phyloP scores from a whole-genome alignment of 2,329 filamentous ascomycete species.

The Aureobasidium namibiae region DNA sequence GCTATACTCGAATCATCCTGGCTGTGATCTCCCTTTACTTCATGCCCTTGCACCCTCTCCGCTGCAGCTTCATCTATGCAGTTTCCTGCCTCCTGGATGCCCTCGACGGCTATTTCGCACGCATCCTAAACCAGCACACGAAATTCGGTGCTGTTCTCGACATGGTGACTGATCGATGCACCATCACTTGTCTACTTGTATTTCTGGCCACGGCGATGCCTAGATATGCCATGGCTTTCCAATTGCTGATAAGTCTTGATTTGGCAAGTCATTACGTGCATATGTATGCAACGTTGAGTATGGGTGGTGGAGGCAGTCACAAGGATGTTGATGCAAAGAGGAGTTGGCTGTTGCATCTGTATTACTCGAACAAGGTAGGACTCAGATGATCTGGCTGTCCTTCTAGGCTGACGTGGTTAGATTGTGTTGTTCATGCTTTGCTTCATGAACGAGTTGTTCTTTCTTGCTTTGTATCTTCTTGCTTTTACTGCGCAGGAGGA shows the following conservation, averaged over 20 bases:
- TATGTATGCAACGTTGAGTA: constrained; percentile 91
- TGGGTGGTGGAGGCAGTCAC: constrained; percentile 76
- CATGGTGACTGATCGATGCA: constrained; percentile 99
- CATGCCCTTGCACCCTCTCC: constrained; percentile 94
- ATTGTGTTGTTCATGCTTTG: constrained; percentile 86
- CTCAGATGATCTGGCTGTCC: constrained; percentile 14
- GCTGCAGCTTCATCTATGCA: constrained; percentile 83
- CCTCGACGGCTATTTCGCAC: constrained; percentile 83
- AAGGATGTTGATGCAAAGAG: constrained; percentile 85
- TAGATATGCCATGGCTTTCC: constrained; percentile 87
- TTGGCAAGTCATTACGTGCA: constrained; percentile 96
- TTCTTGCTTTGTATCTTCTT: constrained; percentile 93
- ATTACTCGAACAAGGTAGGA: constrained; percentile 91
- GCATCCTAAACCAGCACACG: constrained; percentile 78
- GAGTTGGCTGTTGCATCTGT: constrained; percentile 84
- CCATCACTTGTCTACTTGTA: constrained; percentile 85
- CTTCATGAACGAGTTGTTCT: constrained; percentile 87
- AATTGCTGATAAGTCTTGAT: constrained; percentile 83
- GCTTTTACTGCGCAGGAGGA: constrained; percentile 59
- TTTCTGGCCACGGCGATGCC: constrained; percentile 92
- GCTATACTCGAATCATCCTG: constrained; percentile 43
- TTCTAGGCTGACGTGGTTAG: constrained; percentile 37
- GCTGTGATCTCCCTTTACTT: constrained; percentile 92
- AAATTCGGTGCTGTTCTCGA: constrained; percentile 93
- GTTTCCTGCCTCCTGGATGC: constrained; percentile 91